Conservation (phyloP, 257 asterid genomes). For the Nicotiana knightiana region DNA sequence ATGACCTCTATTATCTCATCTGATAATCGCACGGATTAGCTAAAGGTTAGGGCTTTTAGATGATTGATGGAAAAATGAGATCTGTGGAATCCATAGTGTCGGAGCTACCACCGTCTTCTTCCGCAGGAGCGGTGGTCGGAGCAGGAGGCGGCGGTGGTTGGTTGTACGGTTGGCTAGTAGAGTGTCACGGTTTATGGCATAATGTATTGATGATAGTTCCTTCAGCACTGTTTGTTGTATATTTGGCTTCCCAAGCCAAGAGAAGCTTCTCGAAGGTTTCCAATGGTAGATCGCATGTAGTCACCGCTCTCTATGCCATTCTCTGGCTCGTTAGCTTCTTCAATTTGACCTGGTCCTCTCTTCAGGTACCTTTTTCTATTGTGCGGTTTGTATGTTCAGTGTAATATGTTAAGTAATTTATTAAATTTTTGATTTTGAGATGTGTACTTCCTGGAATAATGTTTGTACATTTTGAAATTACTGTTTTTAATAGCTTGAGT, state of each 20-base stretch:
- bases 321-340: constrained; percentile 38
- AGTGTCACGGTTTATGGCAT: constrained; percentile 34
- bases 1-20: neutral
- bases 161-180: constrained; percentile 19
- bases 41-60: neutral
- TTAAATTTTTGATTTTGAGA: neutral
- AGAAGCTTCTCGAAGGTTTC: constrained; percentile 28
- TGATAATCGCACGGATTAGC: neutral
- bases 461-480: neutral
- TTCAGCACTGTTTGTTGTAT: constrained; percentile 25
- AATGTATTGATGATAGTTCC: constrained; percentile 24
- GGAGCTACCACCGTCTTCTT: constrained; percentile 15
- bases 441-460: neutral
- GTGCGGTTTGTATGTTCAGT: neutral
- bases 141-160: constrained; percentile 9
- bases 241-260: constrained; percentile 34
- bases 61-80: constrained; percentile 1
- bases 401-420: too few relatives aligned
- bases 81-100: constrained; percentile 3
- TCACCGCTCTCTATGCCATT: constrained; percentile 26
- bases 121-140: neutral
- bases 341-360: constrained; percentile 39
- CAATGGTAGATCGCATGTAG: constrained; percentile 34
- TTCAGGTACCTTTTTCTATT: constrained; percentile 25
- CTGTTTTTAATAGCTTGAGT: neutral